Evolutionary conservation across 192 early-diverging fungal genomes (phyloP).

Genomic region (Gonapodya sp.): DNA sequence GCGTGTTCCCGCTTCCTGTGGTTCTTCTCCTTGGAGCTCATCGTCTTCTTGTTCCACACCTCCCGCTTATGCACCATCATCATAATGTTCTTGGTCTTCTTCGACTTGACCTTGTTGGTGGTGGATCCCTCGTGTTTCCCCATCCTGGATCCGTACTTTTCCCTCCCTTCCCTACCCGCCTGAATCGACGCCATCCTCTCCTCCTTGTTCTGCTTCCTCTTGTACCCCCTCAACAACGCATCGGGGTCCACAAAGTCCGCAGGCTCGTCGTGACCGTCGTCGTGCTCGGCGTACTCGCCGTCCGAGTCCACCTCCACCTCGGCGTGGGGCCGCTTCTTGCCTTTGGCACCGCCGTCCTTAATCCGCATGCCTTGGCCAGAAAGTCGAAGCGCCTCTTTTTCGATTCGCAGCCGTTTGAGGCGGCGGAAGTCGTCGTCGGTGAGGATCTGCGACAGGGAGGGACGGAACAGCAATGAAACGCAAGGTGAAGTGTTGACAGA

Average conservation of each 20-base stretch:
- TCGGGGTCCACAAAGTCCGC: constrained; percentile 26
- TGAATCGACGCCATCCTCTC: constrained; percentile 79
- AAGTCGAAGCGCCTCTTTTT: constrained; percentile 48
- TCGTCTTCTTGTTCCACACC: constrained; percentile 61
- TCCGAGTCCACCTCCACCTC: neutral
- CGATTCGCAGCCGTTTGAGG: constrained; percentile 64
- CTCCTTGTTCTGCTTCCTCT: constrained; percentile 84
- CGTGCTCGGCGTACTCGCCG: constrained; percentile 31
- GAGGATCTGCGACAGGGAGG: constrained; percentile 44
- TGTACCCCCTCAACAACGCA: constrained; percentile 54
- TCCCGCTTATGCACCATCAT: constrained; percentile 93
- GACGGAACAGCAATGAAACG: too few species aligned
- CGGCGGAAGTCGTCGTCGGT: constrained; percentile 86
- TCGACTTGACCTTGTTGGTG: constrained; percentile 88
- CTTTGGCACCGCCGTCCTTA: constrained; percentile 8
- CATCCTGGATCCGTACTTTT: constrained; percentile 80
- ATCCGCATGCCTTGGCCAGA: constrained; percentile 19
- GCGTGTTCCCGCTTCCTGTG: neutral
- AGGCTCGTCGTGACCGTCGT: constrained; percentile 17
- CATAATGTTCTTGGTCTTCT: constrained; percentile 80
- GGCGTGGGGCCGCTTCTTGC: neutral
- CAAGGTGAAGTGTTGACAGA: too few species aligned
- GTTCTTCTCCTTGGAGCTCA: constrained; percentile 60
- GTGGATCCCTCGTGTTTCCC: constrained; percentile 69
- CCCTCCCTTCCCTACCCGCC: constrained; percentile 78